Percentiles rank a stretch among this genome's conserved stretches.
These are phyloP conservation scores for Blastobotrys attinorum DNA, from an alignment of 805 yeast species.

Conservation along the genomic window DNA sequence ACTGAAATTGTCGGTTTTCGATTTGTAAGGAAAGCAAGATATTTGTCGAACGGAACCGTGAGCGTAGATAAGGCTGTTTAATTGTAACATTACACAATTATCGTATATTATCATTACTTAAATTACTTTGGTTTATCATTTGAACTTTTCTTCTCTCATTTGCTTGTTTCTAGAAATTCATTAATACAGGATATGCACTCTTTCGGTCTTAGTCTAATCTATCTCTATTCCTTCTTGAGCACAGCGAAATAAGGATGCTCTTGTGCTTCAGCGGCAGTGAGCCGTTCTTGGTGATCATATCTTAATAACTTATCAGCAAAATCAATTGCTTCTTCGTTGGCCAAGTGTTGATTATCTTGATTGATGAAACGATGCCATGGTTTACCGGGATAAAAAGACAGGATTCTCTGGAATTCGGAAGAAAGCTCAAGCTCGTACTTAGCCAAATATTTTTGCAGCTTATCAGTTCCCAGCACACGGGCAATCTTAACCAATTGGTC, in stretches of 20 bases:
- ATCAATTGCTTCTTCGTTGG: constrained; percentile 66
- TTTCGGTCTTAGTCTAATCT: too few species aligned
- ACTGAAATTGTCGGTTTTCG: too few species aligned
- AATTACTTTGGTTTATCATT: not conserved
- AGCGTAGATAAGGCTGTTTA: too few species aligned
- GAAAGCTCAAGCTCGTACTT: constrained; percentile 69
- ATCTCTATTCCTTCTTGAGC: not conserved
- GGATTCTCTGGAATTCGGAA: constrained; percentile 64
- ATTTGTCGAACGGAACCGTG: too few species aligned
- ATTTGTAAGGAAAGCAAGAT: too few species aligned
- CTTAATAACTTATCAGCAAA: constrained; percentile 70
- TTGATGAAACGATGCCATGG: constrained; percentile 83
- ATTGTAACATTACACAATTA: too few species aligned
- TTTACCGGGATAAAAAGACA: constrained; percentile 64
- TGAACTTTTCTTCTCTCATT: not conserved
- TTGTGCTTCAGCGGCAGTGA: constrained; percentile 86
- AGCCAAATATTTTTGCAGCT: constrained; percentile 54
- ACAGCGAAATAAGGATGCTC: constrained; percentile 41
- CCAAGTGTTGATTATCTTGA: constrained; percentile 58
- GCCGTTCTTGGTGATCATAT: constrained; percentile 82
- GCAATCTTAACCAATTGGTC: constrained; percentile 89
- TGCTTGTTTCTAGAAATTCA: too few species aligned
- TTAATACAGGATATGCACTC: too few species aligned
- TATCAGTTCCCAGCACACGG: constrained; percentile 80
- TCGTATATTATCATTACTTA: not conserved